Evolutionary conservation across 129 eudicot species (phyloP).

Genomic region (Ambrosia trifida): DNA sequence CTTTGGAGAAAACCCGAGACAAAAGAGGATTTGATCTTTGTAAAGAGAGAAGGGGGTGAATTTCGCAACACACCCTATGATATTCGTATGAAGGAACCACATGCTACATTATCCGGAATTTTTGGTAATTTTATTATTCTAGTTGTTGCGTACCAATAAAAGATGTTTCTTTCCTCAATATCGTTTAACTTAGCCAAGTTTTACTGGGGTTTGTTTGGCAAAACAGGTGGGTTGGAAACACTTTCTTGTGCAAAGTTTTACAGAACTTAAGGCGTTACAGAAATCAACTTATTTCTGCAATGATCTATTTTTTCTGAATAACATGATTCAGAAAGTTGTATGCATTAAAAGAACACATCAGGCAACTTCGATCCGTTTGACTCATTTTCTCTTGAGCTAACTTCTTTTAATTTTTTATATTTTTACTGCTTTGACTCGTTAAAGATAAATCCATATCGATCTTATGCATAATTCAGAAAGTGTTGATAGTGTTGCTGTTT

Average conservation of each 20-base stretch:
- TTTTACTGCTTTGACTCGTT: too few relatives aligned
- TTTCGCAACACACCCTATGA: slow-evolving; percentile 49
- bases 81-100: slow-evolving; percentile 74
- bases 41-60: slow-evolving; percentile 37
- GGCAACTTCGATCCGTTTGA: too few relatives aligned
- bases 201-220: background rate
- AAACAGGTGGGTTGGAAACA: background rate
- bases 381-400: too few relatives aligned
- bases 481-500: too few relatives aligned
- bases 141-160: background rate
- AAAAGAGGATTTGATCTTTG: slow-evolving; percentile 44
- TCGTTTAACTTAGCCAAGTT: background rate
- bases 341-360: background rate
- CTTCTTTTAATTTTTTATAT: too few relatives aligned
- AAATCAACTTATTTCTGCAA: background rate
- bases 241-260: background rate
- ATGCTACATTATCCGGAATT: slow-evolving; percentile 76
- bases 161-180: slow-evolving; percentile 3
- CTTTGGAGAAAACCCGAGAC: slow-evolving; percentile 69
- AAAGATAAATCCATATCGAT: too few relatives aligned
- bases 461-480: too few relatives aligned
- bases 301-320: background rate
- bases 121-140: slow-evolving; percentile 50
- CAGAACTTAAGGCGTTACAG: background rate
- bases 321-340: background rate